These are phyloP conservation scores for Capsicum chinense DNA, from an alignment of 257 asterid genomes.

Conservation along the genomic window DNA sequence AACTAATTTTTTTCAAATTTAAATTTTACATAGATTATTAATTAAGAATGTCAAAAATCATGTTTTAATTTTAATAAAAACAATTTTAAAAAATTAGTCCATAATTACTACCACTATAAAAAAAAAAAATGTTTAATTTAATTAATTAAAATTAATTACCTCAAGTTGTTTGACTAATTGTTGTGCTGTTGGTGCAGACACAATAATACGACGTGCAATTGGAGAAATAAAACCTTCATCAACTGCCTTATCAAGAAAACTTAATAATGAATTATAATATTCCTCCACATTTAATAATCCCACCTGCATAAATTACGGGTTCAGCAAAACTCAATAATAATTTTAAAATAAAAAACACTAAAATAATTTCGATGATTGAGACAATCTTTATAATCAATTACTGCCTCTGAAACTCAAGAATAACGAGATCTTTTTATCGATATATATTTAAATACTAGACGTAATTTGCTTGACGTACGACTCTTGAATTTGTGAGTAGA, in stretches of 20 bases:
- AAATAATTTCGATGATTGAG: not conserved
- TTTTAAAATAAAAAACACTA: not conserved
- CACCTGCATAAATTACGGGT: constrained; percentile 51
- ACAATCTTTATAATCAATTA: too few species aligned
- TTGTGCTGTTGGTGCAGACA: constrained; percentile 84
- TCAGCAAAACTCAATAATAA: not conserved
- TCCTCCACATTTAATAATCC: constrained; percentile 94
- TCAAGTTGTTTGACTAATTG: constrained; percentile 69
- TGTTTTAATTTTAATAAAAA: not conserved
- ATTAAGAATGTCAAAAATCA: not conserved
- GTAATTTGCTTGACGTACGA: not conserved
- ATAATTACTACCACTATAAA: not conserved
- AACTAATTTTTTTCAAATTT: too few species aligned
- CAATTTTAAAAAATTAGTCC: not conserved
- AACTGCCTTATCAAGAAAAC: constrained; percentile 75
- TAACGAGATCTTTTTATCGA: too few species aligned
- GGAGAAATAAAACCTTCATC: constrained; percentile 97
- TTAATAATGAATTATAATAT: constrained; percentile 70
- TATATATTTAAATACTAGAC: too few species aligned
- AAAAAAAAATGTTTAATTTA: not conserved
- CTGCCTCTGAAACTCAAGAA: too few species aligned
- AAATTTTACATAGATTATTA: not conserved
- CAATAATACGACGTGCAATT: constrained; percentile 74
- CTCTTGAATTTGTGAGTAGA: too few species aligned
- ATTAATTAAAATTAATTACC: constrained; percentile 42